Conservation (phyloP, 2,329 filamentous ascomycete genomes). For the Grosmannia huntii region DNA sequence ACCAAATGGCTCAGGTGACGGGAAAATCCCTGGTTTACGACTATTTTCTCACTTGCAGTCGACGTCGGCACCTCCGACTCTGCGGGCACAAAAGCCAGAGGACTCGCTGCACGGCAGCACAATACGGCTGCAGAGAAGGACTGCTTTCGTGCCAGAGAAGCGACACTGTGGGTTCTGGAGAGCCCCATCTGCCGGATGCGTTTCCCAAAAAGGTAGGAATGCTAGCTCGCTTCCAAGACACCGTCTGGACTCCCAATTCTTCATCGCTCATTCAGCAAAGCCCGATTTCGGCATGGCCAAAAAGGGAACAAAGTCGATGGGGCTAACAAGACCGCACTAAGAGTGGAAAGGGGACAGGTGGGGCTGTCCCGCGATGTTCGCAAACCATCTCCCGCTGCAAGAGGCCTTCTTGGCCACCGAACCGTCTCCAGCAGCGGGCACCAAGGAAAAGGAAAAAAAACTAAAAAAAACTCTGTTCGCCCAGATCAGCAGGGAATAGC, state of each 20-base stretch:
- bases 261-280: background rate
- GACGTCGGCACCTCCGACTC: background rate
- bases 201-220: background rate
- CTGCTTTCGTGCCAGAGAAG: too few species aligned
- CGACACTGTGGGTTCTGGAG: too few species aligned
- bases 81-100: background rate
- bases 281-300: background rate
- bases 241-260: background rate
- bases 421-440: background rate
- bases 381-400: background rate
- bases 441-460: background rate
- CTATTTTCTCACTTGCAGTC: background rate
- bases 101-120: too few species aligned
- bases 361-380: background rate
- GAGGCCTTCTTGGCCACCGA: background rate
- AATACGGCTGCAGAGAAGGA: too few species aligned
- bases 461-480: background rate
- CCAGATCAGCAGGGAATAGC: background rate
- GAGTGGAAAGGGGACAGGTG: background rate
- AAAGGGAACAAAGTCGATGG: background rate
- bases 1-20: constrained; percentile 18
- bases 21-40: constrained; percentile 5
- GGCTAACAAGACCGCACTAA: background rate
- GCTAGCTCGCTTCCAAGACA: background rate
- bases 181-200: too few species aligned